Evolutionary conservation across 805 yeast species (phyloP).

Genomic region (Zygoascus ofunaensis): DNA sequence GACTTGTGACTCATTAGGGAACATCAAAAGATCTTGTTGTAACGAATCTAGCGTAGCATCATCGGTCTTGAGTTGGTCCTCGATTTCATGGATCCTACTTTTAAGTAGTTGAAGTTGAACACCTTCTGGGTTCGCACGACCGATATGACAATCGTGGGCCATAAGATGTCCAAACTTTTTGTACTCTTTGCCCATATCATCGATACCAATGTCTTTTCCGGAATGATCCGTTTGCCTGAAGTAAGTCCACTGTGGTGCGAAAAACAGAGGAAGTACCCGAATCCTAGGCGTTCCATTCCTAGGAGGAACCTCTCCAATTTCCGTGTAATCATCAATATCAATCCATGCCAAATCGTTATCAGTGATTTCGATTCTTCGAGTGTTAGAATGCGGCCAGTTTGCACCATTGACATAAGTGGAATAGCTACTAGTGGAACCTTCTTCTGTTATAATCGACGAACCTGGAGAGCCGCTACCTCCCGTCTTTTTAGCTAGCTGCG

Average conservation of each 20-base stretch:
- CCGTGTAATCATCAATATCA: constrained; percentile 68
- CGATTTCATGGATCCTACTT: constrained; percentile 23
- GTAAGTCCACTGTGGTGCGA: constrained; percentile 62
- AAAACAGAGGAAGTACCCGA: constrained; percentile 51
- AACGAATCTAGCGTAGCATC: constrained; percentile 27
- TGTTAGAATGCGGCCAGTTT: constrained; percentile 17
- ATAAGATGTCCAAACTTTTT: constrained; percentile 44
- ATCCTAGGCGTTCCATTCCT: constrained; percentile 30
- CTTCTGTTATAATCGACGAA: constrained; percentile 5
- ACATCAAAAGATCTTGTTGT: constrained; percentile 14
- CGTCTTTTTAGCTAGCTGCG: constrained; percentile 28
- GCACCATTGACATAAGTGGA: constrained; percentile 16
- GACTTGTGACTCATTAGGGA: constrained; percentile 17
- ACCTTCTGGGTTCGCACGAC: constrained; percentile 23
- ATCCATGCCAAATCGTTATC: constrained; percentile 47
- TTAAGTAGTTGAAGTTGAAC: constrained; percentile 23
- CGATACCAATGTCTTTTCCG: constrained; percentile 11
- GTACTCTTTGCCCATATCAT: constrained; percentile 18
- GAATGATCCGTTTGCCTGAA: constrained; percentile 48
- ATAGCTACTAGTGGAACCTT: constrained; percentile 8
- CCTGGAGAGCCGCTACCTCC: constrained; percentile 12
- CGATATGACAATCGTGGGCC: constrained; percentile 55
- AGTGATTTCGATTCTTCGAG: constrained; percentile 23
- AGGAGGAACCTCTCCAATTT: constrained; percentile 39
- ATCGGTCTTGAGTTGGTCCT: constrained; percentile 25